Base-by-base conservation (phyloP, 345 rosid species). In the Eucalyptus regnans region DNA sequence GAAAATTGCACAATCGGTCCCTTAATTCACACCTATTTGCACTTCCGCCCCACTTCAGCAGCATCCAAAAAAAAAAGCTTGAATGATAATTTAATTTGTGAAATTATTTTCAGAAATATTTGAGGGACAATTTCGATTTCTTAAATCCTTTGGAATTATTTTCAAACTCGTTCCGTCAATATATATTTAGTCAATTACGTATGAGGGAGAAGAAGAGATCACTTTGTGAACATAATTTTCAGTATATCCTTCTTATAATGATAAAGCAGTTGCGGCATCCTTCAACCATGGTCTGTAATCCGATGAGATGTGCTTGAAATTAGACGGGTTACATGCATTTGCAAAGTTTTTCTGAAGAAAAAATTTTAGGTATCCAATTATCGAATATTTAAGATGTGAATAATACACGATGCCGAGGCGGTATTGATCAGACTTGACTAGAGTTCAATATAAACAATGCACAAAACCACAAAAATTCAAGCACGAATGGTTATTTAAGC, bases 171-270 rank as follows among this genome's bases (percentile, higher is more conserved):
- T 0, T 0, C 41, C 3, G 2, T n/a, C 41, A 4, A 64, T 7
- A 14, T n/a, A n/a, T 64, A 17, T n/a, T 15, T n/a, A n/a, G 1
- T 64, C 1, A 15, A n/a, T 14, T n/a, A 64, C 33, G 0, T 7
- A n/a, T 7, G 37, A 4, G 16, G 68, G 31, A 60, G 58, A 52
- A 52, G 31, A 62, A 31, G 23, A 68, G 44, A 33, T 68, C 44
- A 33, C 1, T 68, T 33, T 33, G 80, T 17, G 44, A 33, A 33
- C 43, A 33, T 68, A 5, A 8, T 68, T 17, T 33, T 17, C 80
- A 16, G 7, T 68, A 33, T 9, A 68, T 17, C 44, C 12, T 68
- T 68, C 12, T 68, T 68, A 17, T 33, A 17, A 18, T 17, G 7
- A 68, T 9, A 17, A 33, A 1, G 44, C 25, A 33, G 12, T 37